These are phyloP conservation scores for Ramalina peruviana DNA, from an alignment of 495 filamentous ascomycete genomes.

Conservation along the genomic window DNA sequence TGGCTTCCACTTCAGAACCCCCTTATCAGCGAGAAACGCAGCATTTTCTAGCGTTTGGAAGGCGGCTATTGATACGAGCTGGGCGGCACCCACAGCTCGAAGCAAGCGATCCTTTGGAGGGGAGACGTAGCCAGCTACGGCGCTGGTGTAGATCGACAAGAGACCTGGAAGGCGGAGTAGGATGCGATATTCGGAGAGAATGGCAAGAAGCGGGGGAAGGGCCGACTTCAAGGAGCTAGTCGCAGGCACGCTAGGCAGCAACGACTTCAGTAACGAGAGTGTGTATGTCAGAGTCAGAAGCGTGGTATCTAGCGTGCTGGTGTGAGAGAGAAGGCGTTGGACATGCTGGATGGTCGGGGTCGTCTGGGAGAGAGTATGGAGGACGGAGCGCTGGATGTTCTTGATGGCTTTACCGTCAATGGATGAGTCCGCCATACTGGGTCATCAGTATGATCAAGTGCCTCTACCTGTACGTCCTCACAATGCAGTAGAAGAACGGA, in stretches of 20 bases:
- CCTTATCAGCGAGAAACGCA: constrained; percentile 59
- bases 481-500: no score
- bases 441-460: no score
- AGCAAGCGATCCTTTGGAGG: constrained; percentile 35
- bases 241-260: constrained; percentile 17
- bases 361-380: neutral
- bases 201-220: constrained; percentile 26
- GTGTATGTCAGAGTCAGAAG: constrained; percentile 54
- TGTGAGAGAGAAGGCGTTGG: constrained; percentile 38
- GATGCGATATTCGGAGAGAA: constrained; percentile 52
- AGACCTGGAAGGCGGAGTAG: constrained; percentile 70
- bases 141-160: constrained; percentile 66
- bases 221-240: constrained; percentile 17
- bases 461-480: no score
- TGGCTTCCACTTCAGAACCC: constrained; percentile 46
- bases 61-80: constrained; percentile 48
- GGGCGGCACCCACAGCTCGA: constrained; percentile 43
- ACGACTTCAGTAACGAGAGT: constrained; percentile 30
- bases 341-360: constrained; percentile 7
- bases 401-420: no score
- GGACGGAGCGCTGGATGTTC: neutral
- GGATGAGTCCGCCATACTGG: no score
- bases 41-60: constrained; percentile 79
- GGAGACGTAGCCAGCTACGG: constrained; percentile 33
- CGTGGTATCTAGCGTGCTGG: constrained; percentile 45